Evolutionary conservation across 441 rosid genomes (phyloP).

Genomic region (Aleurites moluccanus): DNA sequence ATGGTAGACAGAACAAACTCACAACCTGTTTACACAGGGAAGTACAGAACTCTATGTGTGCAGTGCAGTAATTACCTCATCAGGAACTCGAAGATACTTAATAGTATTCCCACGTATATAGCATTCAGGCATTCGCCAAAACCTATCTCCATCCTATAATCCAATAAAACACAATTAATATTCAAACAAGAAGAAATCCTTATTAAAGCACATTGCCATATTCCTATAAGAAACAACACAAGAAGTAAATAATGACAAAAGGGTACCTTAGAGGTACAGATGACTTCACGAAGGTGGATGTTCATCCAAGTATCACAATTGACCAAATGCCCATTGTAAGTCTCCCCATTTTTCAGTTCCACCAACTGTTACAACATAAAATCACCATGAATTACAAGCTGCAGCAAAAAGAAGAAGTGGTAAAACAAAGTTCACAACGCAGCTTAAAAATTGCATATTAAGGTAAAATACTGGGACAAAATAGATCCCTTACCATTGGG

Average conservation of each 20-base stretch:
- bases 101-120: conserved; percentile 96
- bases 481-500: conserved; percentile 64
- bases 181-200: conserved; percentile 3
- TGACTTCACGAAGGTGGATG: conserved; percentile 97
- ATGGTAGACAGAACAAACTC: too few relatives aligned
- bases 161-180: not conserved
- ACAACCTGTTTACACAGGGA: not conserved
- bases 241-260: not conserved
- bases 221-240: not conserved
- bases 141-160: conserved; percentile 89
- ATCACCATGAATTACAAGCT: conserved; percentile 29
- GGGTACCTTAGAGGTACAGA: conserved; percentile 91
- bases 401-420: conserved; percentile 10
- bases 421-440: conserved; percentile 10
- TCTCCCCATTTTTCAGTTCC: conserved; percentile 93
- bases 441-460: not conserved
- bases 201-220: not conserved
- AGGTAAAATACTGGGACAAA: not conserved
- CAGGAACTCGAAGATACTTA: conserved; percentile 94
- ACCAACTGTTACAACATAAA: conserved; percentile 57
- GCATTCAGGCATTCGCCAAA: conserved; percentile 99
- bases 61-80: conserved; percentile 54
- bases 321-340: conserved; percentile 94
- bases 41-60: not conserved
- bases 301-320: conserved; percentile 99